Conservation (phyloP, 2,329 filamentous ascomycete genomes). For the Ilyonectria mors-panacis region DNA sequence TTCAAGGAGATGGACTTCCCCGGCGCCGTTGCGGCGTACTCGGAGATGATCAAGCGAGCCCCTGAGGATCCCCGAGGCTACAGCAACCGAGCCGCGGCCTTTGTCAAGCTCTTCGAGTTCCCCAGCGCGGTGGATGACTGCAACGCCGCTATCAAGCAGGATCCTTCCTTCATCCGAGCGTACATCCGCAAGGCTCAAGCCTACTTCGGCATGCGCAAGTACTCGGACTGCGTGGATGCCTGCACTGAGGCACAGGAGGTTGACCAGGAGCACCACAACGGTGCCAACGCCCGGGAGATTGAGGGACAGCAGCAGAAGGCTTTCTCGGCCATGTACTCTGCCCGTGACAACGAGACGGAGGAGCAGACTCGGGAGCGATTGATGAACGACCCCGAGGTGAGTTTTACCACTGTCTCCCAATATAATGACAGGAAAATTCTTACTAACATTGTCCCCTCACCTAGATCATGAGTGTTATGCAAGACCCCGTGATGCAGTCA, state of each 20-base stretch:
- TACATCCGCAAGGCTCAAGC: slow-evolving; percentile 98
- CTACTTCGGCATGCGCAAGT: slow-evolving; percentile 97
- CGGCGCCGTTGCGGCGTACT: slow-evolving; percentile 92
- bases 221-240: slow-evolving; percentile 92
- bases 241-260: slow-evolving; percentile 85
- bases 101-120: slow-evolving; percentile 97
- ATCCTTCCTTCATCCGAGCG: slow-evolving; percentile 92
- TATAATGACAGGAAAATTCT: not conserved
- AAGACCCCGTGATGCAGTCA: slow-evolving; percentile 97
- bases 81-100: slow-evolving; percentile 96
- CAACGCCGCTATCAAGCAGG: slow-evolving; percentile 89
- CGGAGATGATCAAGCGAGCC: slow-evolving; percentile 96
- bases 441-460: slow-evolving; percentile 45
- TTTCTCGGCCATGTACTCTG: slow-evolving; percentile 88
- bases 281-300: slow-evolving; percentile 91
- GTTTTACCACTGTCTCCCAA: slow-evolving; percentile 49
- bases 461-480: slow-evolving; percentile 89
- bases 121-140: slow-evolving; percentile 95
- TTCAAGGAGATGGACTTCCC: slow-evolving; percentile 99
- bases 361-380: slow-evolving; percentile 95
- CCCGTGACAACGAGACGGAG: slow-evolving; percentile 94
- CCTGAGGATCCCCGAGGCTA: slow-evolving; percentile 95
- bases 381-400: slow-evolving; percentile 89
- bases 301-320: slow-evolving; percentile 96
- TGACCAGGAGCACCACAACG: slow-evolving; percentile 77